phyloP scores from a whole-genome alignment of 331 rosid species.

The Pyrus hybrid region DNA sequence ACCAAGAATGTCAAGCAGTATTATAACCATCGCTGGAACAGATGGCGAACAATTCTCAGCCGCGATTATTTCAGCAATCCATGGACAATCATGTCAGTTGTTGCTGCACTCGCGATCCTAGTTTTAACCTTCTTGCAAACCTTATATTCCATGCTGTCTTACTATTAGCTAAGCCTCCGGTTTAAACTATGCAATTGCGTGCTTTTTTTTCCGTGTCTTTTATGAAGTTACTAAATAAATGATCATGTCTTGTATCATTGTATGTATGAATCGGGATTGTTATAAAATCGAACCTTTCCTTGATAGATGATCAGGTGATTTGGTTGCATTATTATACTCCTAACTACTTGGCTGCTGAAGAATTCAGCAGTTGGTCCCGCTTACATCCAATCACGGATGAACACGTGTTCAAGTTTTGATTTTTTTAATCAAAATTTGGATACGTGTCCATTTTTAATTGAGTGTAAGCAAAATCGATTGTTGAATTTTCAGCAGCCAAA shows the following conservation, averaged over 20 bases:
- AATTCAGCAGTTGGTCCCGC: too few species aligned
- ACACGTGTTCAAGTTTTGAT: too few species aligned
- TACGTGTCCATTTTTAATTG: too few species aligned
- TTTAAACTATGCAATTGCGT: background rate
- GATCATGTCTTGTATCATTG: background rate
- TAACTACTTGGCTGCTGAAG: too few species aligned
- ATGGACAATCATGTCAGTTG: background rate
- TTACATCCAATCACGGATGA: too few species aligned
- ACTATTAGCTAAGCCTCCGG: background rate
- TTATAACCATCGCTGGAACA: background rate
- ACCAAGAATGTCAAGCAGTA: background rate
- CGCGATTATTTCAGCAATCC: background rate
- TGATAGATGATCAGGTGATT: background rate
- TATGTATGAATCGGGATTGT: background rate
- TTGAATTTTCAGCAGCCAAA: too few species aligned
- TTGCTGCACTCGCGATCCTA: background rate
- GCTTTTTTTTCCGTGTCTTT: background rate
- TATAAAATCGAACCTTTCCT: background rate
- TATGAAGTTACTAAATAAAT: background rate
- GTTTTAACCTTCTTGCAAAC: background rate
- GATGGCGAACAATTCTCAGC: background rate
- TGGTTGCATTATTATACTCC: too few species aligned
- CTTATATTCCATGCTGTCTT: background rate
- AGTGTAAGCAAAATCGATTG: too few species aligned
- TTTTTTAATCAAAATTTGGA: too few species aligned